Evolutionary conservation across 1,284 basidiomycete species (phyloP).

Genomic region (Melampsora americana): DNA sequence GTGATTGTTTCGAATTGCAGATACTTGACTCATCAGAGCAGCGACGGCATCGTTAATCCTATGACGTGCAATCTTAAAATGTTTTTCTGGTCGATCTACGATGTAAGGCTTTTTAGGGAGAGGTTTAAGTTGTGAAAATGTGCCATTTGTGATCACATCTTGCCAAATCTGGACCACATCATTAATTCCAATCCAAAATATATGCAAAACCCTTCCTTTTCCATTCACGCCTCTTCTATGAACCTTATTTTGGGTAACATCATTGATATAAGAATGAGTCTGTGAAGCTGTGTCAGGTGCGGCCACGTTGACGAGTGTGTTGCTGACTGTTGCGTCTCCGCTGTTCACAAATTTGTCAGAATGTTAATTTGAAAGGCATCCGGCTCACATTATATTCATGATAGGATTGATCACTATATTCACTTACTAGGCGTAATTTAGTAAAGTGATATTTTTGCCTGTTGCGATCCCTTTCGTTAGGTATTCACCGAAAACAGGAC

Average conservation of each 20-base stretch:
- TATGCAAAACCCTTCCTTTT: neutral
- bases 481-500: slow-evolving; percentile 38
- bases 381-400: neutral
- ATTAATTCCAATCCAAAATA: slow-evolving; percentile 29
- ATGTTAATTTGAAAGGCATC: neutral
- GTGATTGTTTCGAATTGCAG: neutral
- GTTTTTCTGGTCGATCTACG: neutral
- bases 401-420: neutral
- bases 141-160: slow-evolving; percentile 32
- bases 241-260: neutral
- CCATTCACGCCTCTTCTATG: neutral
- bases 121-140: slow-evolving; percentile 9
- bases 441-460: slow-evolving; percentile 31
- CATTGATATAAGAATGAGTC: slow-evolving; percentile 15
- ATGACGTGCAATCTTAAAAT: slow-evolving; percentile 8
- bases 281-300: slow-evolving; percentile 27
- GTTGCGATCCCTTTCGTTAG: neutral
- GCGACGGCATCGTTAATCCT: slow-evolving; percentile 7
- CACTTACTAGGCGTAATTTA: slow-evolving; percentile 36
- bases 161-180: slow-evolving; percentile 36
- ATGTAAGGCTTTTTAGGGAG: neutral
- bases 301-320: slow-evolving; percentile 11
- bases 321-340: slow-evolving; percentile 32
- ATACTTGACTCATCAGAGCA: slow-evolving; percentile 10
- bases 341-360: neutral